These are phyloP conservation scores for Diaporthe ilicicola DNA, from an alignment of 2,329 filamentous ascomycete species.

Conservation along the genomic window DNA sequence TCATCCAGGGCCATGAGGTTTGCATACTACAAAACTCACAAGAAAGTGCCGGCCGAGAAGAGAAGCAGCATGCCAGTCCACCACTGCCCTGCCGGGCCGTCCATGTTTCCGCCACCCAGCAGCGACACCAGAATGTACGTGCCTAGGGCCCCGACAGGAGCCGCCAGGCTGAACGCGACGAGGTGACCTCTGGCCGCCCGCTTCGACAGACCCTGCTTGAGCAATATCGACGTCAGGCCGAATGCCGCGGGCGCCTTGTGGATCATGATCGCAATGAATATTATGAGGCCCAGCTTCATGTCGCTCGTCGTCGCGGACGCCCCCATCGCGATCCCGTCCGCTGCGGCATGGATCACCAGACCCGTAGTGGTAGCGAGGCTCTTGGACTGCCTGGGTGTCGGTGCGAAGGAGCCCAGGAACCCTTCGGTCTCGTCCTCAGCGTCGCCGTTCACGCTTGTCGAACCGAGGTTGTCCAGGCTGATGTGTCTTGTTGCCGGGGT, in stretches of 20 bases:
- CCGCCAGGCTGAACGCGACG: slow-evolving; percentile 89
- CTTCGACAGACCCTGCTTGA: slow-evolving; percentile 92
- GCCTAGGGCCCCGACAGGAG: slow-evolving; percentile 82
- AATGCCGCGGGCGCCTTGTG: slow-evolving; percentile 98
- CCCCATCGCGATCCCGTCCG: slow-evolving; percentile 94
- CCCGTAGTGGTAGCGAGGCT: slow-evolving; percentile 88
- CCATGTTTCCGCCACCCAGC: slow-evolving; percentile 67
- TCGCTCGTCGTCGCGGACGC: slow-evolving; percentile 82
- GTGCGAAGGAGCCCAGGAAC: slow-evolving; percentile 66
- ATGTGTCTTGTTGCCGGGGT: slow-evolving; percentile 82
- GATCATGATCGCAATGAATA: slow-evolving; percentile 96
- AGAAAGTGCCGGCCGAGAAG: slow-evolving; percentile 95
- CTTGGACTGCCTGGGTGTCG: slow-evolving; percentile 65
- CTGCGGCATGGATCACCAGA: slow-evolving; percentile 93
- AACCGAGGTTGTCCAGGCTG: slow-evolving; percentile 80
- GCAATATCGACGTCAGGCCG: slow-evolving; percentile 86
- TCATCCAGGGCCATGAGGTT: neutral
- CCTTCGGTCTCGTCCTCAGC: slow-evolving; percentile 66
- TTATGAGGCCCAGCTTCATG: slow-evolving; percentile 83
- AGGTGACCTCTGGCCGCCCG: slow-evolving; percentile 85
- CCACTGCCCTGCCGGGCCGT: slow-evolving; percentile 75
- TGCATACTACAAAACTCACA: slow-evolving; percentile 67
- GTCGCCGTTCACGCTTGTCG: slow-evolving; percentile 43
- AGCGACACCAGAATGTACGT: slow-evolving; percentile 85
- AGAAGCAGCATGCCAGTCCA: slow-evolving; percentile 91